Percentiles rank a stretch among this genome's conserved stretches.
phyloP scores from a whole-genome alignment of 805 yeast species.

The Pichia nakasei region DNA sequence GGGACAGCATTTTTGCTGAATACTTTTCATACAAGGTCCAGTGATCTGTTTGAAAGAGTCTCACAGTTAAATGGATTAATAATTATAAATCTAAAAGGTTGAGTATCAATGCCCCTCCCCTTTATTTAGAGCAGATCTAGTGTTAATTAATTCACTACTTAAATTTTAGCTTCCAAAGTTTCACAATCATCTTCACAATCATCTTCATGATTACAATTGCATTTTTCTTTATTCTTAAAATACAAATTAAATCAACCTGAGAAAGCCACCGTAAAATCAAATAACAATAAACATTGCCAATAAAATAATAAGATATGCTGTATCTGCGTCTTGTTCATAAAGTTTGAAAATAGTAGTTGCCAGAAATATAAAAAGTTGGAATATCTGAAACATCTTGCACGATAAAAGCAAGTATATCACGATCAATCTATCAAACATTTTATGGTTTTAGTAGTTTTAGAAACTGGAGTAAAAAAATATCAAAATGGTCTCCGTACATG shows the following conservation, averaged over 20 bases:
- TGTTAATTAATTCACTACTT: no score
- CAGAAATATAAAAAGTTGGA: constrained; percentile 69
- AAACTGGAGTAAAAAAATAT: constrained; percentile 35
- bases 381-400: constrained; percentile 70
- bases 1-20: no score
- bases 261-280: constrained; percentile 46
- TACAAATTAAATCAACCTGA: constrained; percentile 42
- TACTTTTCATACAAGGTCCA: no score
- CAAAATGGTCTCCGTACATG: constrained; percentile 33
- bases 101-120: no score
- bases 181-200: no score
- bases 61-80: no score
- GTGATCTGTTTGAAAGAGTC: no score
- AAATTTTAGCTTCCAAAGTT: no score
- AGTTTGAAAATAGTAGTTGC: constrained; percentile 41
- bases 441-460: constrained; percentile 32
- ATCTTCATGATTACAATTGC: no score
- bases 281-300: constrained; percentile 43
- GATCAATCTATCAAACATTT: constrained; percentile 51
- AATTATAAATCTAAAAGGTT: no score
- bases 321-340: constrained; percentile 31
- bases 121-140: no score
- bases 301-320: constrained; percentile 49
- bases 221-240: constrained; percentile 28
- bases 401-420: constrained; percentile 58